Evolutionary conservation across 257 asterid species (phyloP).

Genomic region (Nicotiana undulata): DNA sequence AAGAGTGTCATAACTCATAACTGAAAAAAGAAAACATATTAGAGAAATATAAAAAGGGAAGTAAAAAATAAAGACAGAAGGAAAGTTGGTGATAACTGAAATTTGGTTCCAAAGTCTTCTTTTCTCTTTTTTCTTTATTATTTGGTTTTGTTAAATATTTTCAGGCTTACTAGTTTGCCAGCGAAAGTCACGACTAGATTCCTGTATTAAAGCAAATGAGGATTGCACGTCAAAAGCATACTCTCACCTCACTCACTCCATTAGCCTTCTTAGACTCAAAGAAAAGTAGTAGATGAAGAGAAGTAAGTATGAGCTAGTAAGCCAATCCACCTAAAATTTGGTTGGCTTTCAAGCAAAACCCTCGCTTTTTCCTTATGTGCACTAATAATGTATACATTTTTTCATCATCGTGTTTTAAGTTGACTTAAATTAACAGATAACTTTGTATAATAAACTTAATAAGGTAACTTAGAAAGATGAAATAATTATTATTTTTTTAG

Average conservation of each 20-base stretch:
- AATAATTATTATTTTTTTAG: too few relatives aligned
- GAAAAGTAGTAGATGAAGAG: constrained; percentile 28
- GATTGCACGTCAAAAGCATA: constrained; percentile 55
- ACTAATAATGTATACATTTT: neutral
- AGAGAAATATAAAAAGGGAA: neutral
- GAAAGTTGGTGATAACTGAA: constrained; percentile 18
- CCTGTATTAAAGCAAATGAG: constrained; percentile 37
- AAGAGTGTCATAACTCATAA: neutral
- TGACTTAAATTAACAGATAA: neutral
- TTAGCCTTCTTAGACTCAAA: constrained; percentile 39
- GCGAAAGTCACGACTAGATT: constrained; percentile 41
- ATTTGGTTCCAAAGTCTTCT: constrained; percentile 11
- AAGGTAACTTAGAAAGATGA: neutral
- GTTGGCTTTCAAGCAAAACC: constrained; percentile 68
- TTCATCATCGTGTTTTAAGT: neutral
- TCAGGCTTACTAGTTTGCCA: constrained; percentile 19
- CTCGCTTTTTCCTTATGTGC: constrained; percentile 22
- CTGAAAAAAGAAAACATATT: neutral
- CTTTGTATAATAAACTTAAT: neutral
- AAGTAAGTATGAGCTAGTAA: constrained; percentile 7
- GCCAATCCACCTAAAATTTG: constrained; percentile 38
- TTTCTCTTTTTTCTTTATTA: neutral
- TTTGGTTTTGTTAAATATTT: neutral
- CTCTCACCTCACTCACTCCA: constrained; percentile 44
- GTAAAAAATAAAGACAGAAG: constrained; percentile 9